Evolutionary conservation across 1,284 basidiomycete species (phyloP).

Genomic region (Irpex sp.): DNA sequence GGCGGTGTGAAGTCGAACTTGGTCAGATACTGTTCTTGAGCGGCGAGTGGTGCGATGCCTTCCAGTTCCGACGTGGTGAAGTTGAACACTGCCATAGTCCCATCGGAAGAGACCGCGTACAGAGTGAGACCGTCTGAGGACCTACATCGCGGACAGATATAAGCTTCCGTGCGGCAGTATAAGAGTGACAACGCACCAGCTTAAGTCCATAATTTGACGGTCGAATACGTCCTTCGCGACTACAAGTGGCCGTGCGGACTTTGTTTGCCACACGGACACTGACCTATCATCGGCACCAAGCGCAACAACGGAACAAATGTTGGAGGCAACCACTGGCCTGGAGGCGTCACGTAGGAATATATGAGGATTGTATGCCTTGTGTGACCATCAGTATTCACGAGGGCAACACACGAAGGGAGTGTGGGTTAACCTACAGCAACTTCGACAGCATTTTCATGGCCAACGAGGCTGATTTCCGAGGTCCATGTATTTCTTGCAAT

Average conservation of each 20-base stretch:
- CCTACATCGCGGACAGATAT: conserved; percentile 40
- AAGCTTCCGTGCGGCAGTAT: not conserved
- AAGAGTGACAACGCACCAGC: conserved; percentile 62
- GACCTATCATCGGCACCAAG: conserved; percentile 88
- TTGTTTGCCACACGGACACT: conserved; percentile 93
- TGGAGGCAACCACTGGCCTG: conserved; percentile 62
- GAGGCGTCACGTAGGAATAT: conserved; percentile 81
- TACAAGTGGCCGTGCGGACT: conserved; percentile 83
- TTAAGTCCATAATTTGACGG: conserved; percentile 91
- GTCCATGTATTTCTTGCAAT: conserved; percentile 87
- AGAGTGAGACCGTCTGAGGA: conserved; percentile 88
- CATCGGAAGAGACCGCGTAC: conserved; percentile 95
- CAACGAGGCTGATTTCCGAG: conserved; percentile 90
- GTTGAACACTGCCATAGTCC: conserved; percentile 85
- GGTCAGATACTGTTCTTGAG: conserved; percentile 73
- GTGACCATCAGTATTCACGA: too few relatives aligned
- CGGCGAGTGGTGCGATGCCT: conserved; percentile 72
- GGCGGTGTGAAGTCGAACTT: conserved; percentile 75
- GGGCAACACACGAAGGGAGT: too few relatives aligned
- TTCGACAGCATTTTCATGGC: conserved; percentile 97
- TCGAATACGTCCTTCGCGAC: conserved; percentile 95
- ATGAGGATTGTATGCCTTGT: conserved; percentile 85
- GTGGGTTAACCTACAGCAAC: conserved; percentile 65
- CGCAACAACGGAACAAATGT: conserved; percentile 84
- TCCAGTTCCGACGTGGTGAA: conserved; percentile 83